Evolutionary conservation across 208 protist genomes (phyloP), one percentile per base, ranked within the genome.

Genomic region (Leishmania mexicana): DNA sequence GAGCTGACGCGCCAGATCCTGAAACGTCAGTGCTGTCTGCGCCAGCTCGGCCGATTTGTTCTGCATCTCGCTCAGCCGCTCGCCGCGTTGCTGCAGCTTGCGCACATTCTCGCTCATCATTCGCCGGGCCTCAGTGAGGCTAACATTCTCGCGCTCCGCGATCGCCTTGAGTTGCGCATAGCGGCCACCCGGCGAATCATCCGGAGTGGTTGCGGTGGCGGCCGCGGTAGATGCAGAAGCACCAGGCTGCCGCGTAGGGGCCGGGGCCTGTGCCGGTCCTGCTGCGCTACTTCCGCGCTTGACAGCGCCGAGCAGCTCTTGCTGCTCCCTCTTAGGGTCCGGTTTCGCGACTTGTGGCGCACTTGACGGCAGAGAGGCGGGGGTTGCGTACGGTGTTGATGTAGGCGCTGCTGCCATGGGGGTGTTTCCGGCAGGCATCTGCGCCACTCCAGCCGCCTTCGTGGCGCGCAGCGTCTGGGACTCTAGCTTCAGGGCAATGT

Each of bases 41-140:
- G 90, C 92, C 42, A 97, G 74, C 70, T 97, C 89, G 28, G 83
- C 89, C 24, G 94, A 96, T 49, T 87, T 87, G 76, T 89, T 88
- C 60, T 86, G 84, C 28, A 97, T 86, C 80, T 93, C 85, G 54
- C 83, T 82, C 24, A 97, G 84, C 45, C 86, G 81, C 76, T 97
- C 92, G 68, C 90, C 89, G 42, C 94, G 90, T 76, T 95, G 89
- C 53, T 95, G 88, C 62, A 97, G 76, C 81, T 88, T 89, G 0
- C 87, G 82, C 21, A 92, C 80, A 72, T 95, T 95, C 78, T 97
- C 92, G 67, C 87, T 93, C 94, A 97, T 97, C 83, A 95, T 94
- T 8, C 92, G 86, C 19, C 91, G 81, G n/a, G 94, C 94, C 78
- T 97, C 92, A 7, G 84, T 92, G n/a, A 97, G 85, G 42, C 86